These are phyloP conservation scores for Aphanocladium album DNA, from an alignment of 2,329 filamentous ascomycete genomes.

Conservation along the genomic window DNA sequence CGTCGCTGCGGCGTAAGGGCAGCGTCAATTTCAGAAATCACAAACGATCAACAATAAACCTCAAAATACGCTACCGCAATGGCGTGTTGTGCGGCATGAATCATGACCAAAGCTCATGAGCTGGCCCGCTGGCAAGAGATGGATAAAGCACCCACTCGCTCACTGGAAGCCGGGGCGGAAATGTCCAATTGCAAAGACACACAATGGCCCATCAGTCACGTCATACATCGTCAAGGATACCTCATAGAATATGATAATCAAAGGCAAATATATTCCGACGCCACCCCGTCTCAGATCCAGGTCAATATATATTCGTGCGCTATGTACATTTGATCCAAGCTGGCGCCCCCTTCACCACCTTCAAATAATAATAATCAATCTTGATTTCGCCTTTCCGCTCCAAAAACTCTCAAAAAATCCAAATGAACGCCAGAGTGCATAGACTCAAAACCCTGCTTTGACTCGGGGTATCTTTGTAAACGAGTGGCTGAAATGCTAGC, in stretches of 20 bases:
- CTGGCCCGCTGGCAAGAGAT: too few relatives aligned
- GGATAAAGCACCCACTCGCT: background rate
- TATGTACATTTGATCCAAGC: slow-evolving; percentile 4
- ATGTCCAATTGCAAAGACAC: background rate
- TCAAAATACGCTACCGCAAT: background rate
- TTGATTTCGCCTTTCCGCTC: background rate
- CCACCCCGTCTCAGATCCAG: slow-evolving; percentile 4
- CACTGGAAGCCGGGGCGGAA: background rate
- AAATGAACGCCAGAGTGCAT: slow-evolving; percentile 4
- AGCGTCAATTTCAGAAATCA: too few relatives aligned
- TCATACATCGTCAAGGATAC: too few relatives aligned
- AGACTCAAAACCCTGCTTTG: background rate
- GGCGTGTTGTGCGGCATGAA: background rate
- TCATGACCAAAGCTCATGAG: too few relatives aligned
- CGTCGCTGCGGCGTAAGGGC: slow-evolving; percentile 21
- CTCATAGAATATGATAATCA: background rate
- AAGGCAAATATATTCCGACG: slow-evolving; percentile 6
- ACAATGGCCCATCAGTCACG: too few relatives aligned
- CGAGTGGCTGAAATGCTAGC: slow-evolving; percentile 11
- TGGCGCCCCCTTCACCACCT: background rate
- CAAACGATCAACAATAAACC: background rate
- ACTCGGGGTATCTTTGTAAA: slow-evolving; percentile 5
- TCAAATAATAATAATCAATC: background rate
- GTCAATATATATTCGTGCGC: background rate
- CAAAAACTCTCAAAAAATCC: background rate